Evolutionary conservation across 2,329 filamentous ascomycete species (phyloP).

Genomic region (Zymoseptoria ardabiliae): DNA sequence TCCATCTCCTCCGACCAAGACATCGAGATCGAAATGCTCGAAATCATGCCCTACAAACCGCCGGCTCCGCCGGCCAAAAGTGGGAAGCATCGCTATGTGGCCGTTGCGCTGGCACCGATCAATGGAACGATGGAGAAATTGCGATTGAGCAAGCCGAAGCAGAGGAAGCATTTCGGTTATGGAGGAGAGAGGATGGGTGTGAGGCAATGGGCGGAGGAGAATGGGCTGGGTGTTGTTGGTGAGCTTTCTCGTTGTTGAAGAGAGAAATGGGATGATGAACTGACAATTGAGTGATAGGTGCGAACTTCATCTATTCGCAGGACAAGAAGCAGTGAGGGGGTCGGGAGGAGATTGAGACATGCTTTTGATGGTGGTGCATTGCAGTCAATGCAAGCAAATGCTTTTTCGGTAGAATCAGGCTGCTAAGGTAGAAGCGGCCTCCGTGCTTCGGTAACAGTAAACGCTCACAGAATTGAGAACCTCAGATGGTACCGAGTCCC

Average conservation of each 20-base stretch:
- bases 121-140: constrained; percentile 38
- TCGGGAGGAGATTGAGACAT: not conserved
- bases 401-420: not conserved
- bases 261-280: not conserved
- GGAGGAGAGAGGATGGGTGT: constrained; percentile 45
- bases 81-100: constrained; percentile 52
- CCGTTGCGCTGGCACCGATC: constrained; percentile 42
- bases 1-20: not conserved
- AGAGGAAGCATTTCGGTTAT: constrained; percentile 51
- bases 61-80: constrained; percentile 50
- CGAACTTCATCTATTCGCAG: constrained; percentile 42
- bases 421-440: not conserved
- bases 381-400: not conserved
- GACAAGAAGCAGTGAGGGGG: constrained; percentile 42
- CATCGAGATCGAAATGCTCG: constrained; percentile 19
- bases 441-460: not conserved
- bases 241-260: constrained; percentile 7
- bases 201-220: constrained; percentile 43
- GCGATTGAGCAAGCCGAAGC: constrained; percentile 40
- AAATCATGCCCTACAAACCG: constrained; percentile 45
- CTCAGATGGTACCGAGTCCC: not conserved
- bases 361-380: not conserved
- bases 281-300: constrained; percentile 21
- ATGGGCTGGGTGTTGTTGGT: constrained; percentile 43
- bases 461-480: not conserved